phyloP scores from a whole-genome alignment of 352 stramenopile genomes.

The Globisporangium perplexum region DNA sequence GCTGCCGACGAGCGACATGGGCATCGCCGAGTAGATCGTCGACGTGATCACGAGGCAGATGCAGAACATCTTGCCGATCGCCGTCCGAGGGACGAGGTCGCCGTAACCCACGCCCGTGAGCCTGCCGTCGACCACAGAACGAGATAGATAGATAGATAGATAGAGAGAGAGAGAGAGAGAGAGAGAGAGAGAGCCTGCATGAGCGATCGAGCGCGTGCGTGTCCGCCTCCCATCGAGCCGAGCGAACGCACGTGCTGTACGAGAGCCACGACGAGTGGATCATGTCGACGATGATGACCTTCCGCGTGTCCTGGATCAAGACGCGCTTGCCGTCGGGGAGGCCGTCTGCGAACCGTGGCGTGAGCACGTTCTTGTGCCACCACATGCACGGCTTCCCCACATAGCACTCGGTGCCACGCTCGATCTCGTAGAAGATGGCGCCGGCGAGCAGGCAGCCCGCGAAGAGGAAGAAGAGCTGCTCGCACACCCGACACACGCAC shows the following conservation, averaged over 20 bases:
- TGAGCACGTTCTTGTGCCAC: slow-evolving; percentile 55
- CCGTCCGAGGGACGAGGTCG: slow-evolving; percentile 54
- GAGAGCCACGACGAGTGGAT: slow-evolving; percentile 66
- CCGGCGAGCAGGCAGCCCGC: slow-evolving; percentile 54
- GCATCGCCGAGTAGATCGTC: slow-evolving; percentile 74
- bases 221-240: background rate
- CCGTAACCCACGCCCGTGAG: slow-evolving; percentile 72
- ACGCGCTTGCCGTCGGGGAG: slow-evolving; percentile 54
- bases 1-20: slow-evolving; percentile 58
- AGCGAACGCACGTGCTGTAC: slow-evolving; percentile 38
- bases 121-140: too few species aligned
- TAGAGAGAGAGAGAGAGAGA: too few species aligned
- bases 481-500: background rate
- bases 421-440: slow-evolving; percentile 68
- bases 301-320: slow-evolving; percentile 49
- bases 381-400: slow-evolving; percentile 47
- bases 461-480: slow-evolving; percentile 78
- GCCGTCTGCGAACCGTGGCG: slow-evolving; percentile 21
- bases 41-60: slow-evolving; percentile 59
- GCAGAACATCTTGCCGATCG: slow-evolving; percentile 56
- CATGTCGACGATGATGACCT: slow-evolving; percentile 60
- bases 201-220: too few species aligned
- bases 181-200: too few species aligned
- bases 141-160: too few species aligned
- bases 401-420: slow-evolving; percentile 63